Base-by-base conservation (phyloP, 2,329 filamentous ascomycete genomes). In the Neurospora crassa region DNA sequence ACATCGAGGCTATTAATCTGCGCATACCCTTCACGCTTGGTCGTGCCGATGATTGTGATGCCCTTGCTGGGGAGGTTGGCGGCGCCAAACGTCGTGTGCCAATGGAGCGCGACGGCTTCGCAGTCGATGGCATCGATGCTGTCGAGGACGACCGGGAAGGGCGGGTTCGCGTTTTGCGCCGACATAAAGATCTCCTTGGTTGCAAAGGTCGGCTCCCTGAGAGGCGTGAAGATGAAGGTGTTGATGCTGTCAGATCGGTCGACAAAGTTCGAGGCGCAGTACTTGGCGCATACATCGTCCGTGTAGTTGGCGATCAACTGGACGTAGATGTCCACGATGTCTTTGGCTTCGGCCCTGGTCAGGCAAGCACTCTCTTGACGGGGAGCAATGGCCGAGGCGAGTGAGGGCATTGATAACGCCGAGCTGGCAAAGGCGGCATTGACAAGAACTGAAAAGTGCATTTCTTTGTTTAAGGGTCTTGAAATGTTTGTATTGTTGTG, bases 201-300 rank as follows among this genome's bases (percentile, higher is more conserved):
- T 41, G 76, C 76, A 73, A 79, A 79, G 29, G 78, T 79, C 20
- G 77, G 75, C 47, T 71, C 72, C 68, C 78, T 77, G 45, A 79
- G 76, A n/a, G 78, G 77, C 70, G 73, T 72, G 74, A 76, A 72
- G 71, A 77, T 74, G 75, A 79, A 78, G 69, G 74, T 77, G 76
- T 79, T 79, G 76, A 79, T 79, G 74, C 77, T 78, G 76, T 79
- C 78, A 70, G 78, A 78, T 69, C 75, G 74, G 74, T 79, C 78
- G 71, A 77, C 77, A 53, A 79, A 79, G 63, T 73, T 70, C 43
- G 76, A 73, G 69, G 77, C 75, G 72, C 77, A 76, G 75, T 79
- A 78, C 74, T 77, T 79, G 12, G 73, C 74, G 73, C 75, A 76
- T 71, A 75, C 76, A 5, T 72, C 74, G 43, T 74, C 73, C 63